Evolutionary conservation across 1,139 yeast species (phyloP).

Genomic region (Petasospora rhodanensis): DNA sequence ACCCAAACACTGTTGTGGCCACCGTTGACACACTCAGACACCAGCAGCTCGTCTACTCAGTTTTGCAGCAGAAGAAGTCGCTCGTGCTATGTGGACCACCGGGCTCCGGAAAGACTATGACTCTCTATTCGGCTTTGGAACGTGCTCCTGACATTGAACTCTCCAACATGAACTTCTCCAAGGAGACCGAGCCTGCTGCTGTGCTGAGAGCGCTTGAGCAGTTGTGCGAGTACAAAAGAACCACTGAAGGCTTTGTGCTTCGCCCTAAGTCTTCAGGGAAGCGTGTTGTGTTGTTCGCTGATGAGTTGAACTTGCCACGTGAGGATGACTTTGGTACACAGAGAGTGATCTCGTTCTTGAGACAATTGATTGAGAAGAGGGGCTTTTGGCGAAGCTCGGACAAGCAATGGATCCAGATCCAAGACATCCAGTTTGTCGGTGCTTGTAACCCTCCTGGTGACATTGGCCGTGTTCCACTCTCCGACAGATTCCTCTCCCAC

Average conservation of each 20-base stretch:
- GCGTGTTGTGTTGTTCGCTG: conserved; percentile 85
- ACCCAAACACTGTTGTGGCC: conserved; percentile 67
- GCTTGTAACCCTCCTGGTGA: conserved; percentile 92
- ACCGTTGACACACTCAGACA: conserved; percentile 76
- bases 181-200: conserved; percentile 65
- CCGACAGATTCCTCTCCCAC: conserved; percentile 67
- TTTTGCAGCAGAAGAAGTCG: conserved; percentile 56
- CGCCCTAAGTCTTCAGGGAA: conserved; percentile 61
- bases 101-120: conserved; percentile 97
- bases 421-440: conserved; percentile 77
- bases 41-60: conserved; percentile 53
- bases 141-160: conserved; percentile 55
- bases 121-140: conserved; percentile 65
- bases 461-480: conserved; percentile 61
- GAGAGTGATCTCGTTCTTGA: conserved; percentile 62
- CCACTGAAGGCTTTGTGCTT: conserved; percentile 48
- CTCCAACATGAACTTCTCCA: conserved; percentile 75
- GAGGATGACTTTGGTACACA: conserved; percentile 76
- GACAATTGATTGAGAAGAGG: conserved; percentile 67
- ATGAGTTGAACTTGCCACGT: conserved; percentile 83
- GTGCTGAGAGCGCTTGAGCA: conserved; percentile 68
- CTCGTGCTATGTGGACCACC: conserved; percentile 92
- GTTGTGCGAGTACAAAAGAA: conserved; percentile 57
- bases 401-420: conserved; percentile 62
- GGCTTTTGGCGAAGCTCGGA: conserved; percentile 75